Base-by-base conservation (phyloP, 2,329 filamentous ascomycete genomes). In the Calonectria pteridis region DNA sequence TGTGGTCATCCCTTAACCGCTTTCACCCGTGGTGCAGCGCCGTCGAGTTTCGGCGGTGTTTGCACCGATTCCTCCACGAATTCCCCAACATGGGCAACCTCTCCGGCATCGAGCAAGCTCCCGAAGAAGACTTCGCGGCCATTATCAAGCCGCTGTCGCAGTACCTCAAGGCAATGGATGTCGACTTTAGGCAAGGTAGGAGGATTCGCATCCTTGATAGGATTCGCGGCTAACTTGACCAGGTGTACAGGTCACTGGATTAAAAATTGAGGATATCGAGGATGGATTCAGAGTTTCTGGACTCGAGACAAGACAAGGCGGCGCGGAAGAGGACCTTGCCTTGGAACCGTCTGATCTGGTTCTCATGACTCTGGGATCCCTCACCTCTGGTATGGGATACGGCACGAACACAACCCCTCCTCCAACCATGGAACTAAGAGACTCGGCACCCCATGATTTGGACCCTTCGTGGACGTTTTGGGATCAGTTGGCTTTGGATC, bases 11-110 rank as follows among this genome's bases (percentile, higher is more conserved):
- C 1, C 79, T 80, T 14, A 80, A 80, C 35, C 72, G 79, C 0
- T 80, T 80, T 7, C 79, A 80, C 9, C 79, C 79, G n/a, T 80
- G 79, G 79, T 80, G 79, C 50, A 80, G 79, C 37, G 79, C 79
- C 43, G 78, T 81, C 23, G 79, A 80, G 76, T 80, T 80, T 14
- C 67, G 79, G 11, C 73, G 79, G n/a, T 80, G 79, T 3, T 18
- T 80, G 46, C 79, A 80, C 35, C 73, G 79, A 0, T 80, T 81
- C 68, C 28, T 80, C 28, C 79, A 80, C 29, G 79, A 80, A 75
- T 80, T 80, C 28, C 79, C 79, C 20, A 80, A 80, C 6, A 80
- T 80, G 79, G 79, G 79, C 3, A 78, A 68, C 0, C 11, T 80
- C 4, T 80, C 77, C 5, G 79, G 79, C 1, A 75, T 80, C 5